Percentiles rank a stretch among this genome's conserved stretches.
Evolutionary conservation across 2,329 filamentous ascomycete species (phyloP).

Genomic region (Endocalyx cinctus): DNA sequence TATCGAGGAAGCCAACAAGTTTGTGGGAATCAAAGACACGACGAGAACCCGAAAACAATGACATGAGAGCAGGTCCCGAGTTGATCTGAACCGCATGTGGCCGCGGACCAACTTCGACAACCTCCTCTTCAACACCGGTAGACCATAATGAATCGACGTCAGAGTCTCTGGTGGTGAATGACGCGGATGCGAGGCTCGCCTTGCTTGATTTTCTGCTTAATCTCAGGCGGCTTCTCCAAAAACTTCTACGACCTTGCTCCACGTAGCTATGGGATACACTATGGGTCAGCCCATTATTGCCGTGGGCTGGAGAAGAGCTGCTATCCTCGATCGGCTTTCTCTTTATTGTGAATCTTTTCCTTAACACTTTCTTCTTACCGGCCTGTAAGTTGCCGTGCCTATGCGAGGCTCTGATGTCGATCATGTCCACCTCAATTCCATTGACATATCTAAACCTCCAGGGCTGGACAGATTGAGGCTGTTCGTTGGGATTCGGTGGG

Average conservation of each 20-base stretch:
- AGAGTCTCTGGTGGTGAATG: too few species aligned
- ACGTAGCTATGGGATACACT: too few species aligned
- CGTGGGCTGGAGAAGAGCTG: slow-evolving; percentile 1
- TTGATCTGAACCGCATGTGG: slow-evolving; percentile 16
- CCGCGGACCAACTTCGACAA: slow-evolving; percentile 10
- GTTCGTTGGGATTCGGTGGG: slow-evolving; percentile 8
- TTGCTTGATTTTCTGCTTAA: slow-evolving; percentile 9
- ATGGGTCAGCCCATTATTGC: slow-evolving; percentile 6
- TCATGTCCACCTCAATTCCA: slow-evolving; percentile 18
- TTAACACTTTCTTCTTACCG: slow-evolving; percentile 11
- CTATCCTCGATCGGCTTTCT: slow-evolving; percentile 4
- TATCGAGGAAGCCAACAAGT: slow-evolving; percentile 14
- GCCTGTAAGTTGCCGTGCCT: slow-evolving; percentile 16
- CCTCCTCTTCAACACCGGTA: too few species aligned
- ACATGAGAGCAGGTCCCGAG: slow-evolving; percentile 11
- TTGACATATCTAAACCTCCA: slow-evolving; percentile 18
- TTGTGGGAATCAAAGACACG: slow-evolving; percentile 11
- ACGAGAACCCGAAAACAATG: slow-evolving; percentile 12
- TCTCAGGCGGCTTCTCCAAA: slow-evolving; percentile 10
- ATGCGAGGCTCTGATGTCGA: slow-evolving; percentile 16
- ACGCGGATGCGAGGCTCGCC: slow-evolving; percentile 8
- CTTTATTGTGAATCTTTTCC: slow-evolving; percentile 7
- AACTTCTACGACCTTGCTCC: too few species aligned
- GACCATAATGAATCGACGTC: too few species aligned
- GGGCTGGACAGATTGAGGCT: slow-evolving; percentile 7